Evolutionary conservation across 495 filamentous ascomycete species (phyloP), one percentile per base, ranked within the genome.

Genomic region (Parmelia sp.): DNA sequence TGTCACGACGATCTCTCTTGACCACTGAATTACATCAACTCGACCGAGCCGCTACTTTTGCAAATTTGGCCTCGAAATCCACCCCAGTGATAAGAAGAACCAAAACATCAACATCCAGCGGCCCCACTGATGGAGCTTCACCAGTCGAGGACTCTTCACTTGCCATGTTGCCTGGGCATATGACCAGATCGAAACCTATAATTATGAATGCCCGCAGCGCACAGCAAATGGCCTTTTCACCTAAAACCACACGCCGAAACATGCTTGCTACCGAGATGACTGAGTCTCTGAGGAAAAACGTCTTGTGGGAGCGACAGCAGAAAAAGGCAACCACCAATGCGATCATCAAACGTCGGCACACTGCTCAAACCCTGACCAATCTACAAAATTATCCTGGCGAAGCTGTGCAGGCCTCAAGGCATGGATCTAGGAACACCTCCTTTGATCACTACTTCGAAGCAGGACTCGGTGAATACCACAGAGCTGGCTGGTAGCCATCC

Each of bases 211-310:
- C 85, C 19, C 87, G 88, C 47, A 88, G 82, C 58, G 84, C 86
- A 25, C 86, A 88, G 64, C 84, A 84, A 62, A 81, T 81, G 27
- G 84, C 87, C 7, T 76, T 91, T 44, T 97, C 94, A 10, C 94
- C 94, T 0, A 84, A 91, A 63, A 96, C 95, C 0, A 99, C 95
- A 0, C 86, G 95, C 55, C 84, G 93, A 53, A 96, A 99, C 75
- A 99, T 99, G 94, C 84, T 99, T 62, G 87, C 91, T 40, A 92
- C 91, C 31, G 94, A 99, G 76, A 79, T 99, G 66, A 91, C 90
- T 6, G 88, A 90, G 69, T 91, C 89, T 36, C 80, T 93, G 21
- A 83, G 90, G 25, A 84, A 85, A 67, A 85, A 91, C 64, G 80
- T 93, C n/a, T 78, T 93, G 19, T 91, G 88, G 87, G 90, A 93